Base-by-base conservation (phyloP, 2,329 filamentous ascomycete genomes). In the Acrodontium crateriforme region DNA sequence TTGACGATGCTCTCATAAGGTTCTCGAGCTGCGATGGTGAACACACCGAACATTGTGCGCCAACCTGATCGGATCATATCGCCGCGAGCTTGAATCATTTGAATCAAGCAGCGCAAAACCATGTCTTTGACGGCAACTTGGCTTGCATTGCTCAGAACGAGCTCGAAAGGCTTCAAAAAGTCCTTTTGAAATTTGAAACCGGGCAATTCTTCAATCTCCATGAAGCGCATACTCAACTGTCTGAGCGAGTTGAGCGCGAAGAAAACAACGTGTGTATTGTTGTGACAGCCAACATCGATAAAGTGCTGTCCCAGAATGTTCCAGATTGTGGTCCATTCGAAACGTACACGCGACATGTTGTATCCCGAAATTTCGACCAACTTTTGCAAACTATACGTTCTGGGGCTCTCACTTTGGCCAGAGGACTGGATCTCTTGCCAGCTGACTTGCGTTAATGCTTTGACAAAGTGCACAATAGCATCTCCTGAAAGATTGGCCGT, bases 121-220 rank as follows among this genome's bases (percentile, higher is more conserved):
- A 98, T 87, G 45, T 99, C 89, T 56, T 98, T 98, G 44, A 99
- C 89, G 1, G 81, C 75, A 11, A 93, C 75, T 38, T 89, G 83
- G 38, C 67, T 82, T 22, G 84, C 89, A 52, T 98, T 95, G 32
- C 80, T 77, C 61, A 98, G 82, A 44, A 99, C 84, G 53, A 95
- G 83, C 59, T 98, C 87, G 45, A 98, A 99, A 0, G 91, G 89
- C 56, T 94, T 95, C 29, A 98, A 60, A 53, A 99, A 98, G 52
- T 99, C 87, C 53, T 99, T 99, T 47, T 99, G 89, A 50, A 99
- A 99, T 55, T 95, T 95, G 70, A 99, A 99, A 47, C 91, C 89
- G 1, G 89, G 83, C 42, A 99, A 59, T 54, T 99, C 89, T 52
- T 93, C 89, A 35, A 95, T 84, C 55, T 98, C 89, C 79, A 98